phyloP scores from a whole-genome alignment of 1,284 basidiomycete genomes.

The Microbotryum scabiosae region DNA sequence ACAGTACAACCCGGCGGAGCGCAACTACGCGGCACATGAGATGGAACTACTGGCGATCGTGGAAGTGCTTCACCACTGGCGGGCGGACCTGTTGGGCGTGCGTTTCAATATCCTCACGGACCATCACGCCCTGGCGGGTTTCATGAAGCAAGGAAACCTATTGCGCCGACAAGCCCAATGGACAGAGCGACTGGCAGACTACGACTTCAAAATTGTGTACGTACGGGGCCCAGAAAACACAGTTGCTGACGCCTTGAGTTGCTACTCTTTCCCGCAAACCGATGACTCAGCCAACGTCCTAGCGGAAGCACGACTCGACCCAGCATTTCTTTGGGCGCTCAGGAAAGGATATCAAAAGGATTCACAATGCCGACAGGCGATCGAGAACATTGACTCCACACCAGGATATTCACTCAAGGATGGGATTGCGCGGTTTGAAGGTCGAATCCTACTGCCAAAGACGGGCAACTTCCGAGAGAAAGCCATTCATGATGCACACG shows the following conservation, averaged over 20 bases:
- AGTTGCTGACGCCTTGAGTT: constrained; percentile 30
- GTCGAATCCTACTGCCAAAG: constrained; percentile 38
- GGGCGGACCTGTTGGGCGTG: constrained; percentile 32
- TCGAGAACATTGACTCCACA: neutral
- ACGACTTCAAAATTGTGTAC: constrained; percentile 39
- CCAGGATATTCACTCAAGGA: constrained; percentile 1
- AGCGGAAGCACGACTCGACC: neutral
- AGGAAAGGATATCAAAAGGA: constrained; percentile 36
- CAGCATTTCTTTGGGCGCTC: constrained; percentile 33
- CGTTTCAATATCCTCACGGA: no score
- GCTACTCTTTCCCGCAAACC: constrained; percentile 4
- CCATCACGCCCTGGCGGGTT: constrained; percentile 35
- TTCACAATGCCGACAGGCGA: constrained; percentile 34
- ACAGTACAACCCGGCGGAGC: constrained; percentile 13
- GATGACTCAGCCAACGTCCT: no score
- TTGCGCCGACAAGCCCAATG: neutral
- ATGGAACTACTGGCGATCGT: constrained; percentile 22
- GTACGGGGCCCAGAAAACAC: constrained; percentile 39
- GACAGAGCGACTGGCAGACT: constrained; percentile 34
- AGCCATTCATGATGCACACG: constrained; percentile 36
- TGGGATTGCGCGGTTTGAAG: constrained; percentile 38
- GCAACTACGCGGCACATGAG: constrained; percentile 21
- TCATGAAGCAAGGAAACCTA: constrained; percentile 44
- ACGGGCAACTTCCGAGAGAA: constrained; percentile 23
- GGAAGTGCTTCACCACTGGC: constrained; percentile 13